Base-by-base conservation (phyloP, 2,329 filamentous ascomycete genomes). In the Aaosphaeria pasadenensis region DNA sequence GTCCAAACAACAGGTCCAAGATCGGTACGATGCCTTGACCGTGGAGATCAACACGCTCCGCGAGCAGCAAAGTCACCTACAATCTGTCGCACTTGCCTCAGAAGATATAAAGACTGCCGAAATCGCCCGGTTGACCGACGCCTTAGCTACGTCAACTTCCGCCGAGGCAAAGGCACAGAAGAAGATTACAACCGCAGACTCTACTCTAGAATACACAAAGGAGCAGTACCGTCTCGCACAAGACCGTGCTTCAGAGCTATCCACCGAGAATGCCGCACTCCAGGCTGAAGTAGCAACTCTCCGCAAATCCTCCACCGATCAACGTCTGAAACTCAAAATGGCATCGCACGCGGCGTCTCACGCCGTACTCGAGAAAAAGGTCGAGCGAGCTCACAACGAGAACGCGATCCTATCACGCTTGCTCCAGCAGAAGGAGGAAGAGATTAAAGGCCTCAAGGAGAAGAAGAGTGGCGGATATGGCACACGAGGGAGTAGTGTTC, bases 181-280 rank as follows among this genome's bases (percentile, higher is more conserved):
- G 38, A 62, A 60, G 4, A 63, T 58, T 5, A 54, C 63, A 7
- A 60, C 60, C 35, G 56, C 62, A 6, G 63, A 72, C 9, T 51
- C 62, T 11, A 80, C 84, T 4, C 70, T 77, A 29, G 80, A 83
- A 1, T 88, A 84, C 57, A 71, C 76, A 9, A 77, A 81, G 45
- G 73, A 74, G 4, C 71, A 77, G 7, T 88, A 87, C 57, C 84
- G 56, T 30, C 44, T 44, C 5, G 57, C 57, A 5, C 48, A 55
- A 33, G 52, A 55, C 2, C 32, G 45, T 1, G 61, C 58, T 9
- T 39, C 48, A 1, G 44, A 55, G 9, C 39, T 54, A 2, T 43
- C 46, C 30, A 30, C 52, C 11, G 48, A 47, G 7, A 47, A 57
- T 35, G 39, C 50, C 0, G 45, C 47, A 3, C 56, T 69, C 11